Conservation (phyloP, 306 rosid genomes). For the Rosa persica region DNA sequence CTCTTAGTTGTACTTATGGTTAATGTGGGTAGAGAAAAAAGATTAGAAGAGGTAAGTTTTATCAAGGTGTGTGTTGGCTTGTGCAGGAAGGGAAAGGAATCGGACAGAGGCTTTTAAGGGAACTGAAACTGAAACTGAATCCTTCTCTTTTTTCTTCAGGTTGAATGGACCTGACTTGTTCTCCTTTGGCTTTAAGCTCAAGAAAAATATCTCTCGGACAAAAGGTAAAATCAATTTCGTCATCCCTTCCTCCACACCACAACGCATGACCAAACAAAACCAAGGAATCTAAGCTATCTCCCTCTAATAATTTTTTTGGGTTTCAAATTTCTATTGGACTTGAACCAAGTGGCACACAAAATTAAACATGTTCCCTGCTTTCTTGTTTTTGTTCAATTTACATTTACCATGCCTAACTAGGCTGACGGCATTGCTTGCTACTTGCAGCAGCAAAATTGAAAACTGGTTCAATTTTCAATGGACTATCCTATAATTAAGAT, state of each 20-base stretch:
- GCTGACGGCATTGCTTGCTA: not conserved
- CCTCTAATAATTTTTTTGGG: conserved; percentile 3
- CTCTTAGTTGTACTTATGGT: not conserved
- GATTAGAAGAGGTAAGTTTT: not conserved
- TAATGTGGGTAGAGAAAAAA: not conserved
- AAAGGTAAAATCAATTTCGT: conserved; percentile 19
- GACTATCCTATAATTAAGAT: not conserved
- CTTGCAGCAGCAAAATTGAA: not conserved
- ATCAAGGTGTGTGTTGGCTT: not conserved
- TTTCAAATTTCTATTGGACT: conserved; percentile 29
- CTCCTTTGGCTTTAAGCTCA: not conserved
- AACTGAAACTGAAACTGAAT: conserved; percentile 4
- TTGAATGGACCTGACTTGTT: not conserved
- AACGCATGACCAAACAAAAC: conserved; percentile 5
- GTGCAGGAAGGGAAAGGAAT: not conserved
- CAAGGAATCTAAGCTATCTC: not conserved
- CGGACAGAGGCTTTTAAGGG: not conserved
- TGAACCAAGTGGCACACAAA: not conserved
- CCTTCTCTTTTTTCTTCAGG: not conserved
- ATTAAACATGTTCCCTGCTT: conserved; percentile 16
- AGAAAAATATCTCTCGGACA: not conserved
- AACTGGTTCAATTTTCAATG: not conserved
- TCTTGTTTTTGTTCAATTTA: not conserved
- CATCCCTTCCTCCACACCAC: not conserved
- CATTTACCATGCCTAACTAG: not conserved